phyloP scores from a whole-genome alignment of 495 filamentous ascomycete species.

The Podospora bellae-mahoneyi region DNA sequence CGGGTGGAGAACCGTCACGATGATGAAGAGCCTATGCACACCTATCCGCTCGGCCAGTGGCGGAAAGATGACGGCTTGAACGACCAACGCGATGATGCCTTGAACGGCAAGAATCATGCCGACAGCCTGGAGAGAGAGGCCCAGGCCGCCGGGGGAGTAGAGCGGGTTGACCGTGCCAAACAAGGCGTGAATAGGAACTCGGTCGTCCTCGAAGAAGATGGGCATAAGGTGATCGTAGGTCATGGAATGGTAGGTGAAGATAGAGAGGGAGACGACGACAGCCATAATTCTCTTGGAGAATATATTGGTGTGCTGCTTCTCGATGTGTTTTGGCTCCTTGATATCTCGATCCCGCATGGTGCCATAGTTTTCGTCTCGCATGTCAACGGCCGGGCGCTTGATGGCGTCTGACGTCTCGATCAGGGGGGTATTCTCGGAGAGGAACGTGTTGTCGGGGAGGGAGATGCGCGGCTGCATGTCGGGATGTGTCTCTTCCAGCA shows the following conservation, averaged over 20 bases:
- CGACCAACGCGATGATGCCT: slow-evolving; percentile 72
- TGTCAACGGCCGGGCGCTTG: slow-evolving; percentile 64
- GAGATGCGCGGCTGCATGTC: slow-evolving; percentile 64
- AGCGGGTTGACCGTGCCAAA: slow-evolving; percentile 37
- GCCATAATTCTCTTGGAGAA: slow-evolving; percentile 65
- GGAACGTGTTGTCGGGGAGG: slow-evolving; percentile 51
- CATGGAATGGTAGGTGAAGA: slow-evolving; percentile 88
- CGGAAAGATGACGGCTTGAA: slow-evolving; percentile 75
- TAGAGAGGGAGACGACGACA: slow-evolving; percentile 67
- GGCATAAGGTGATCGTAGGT: slow-evolving; percentile 80
- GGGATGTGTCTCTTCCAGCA: slow-evolving; percentile 77
- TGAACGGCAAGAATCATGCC: slow-evolving; percentile 78
- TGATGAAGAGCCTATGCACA: slow-evolving; percentile 66
- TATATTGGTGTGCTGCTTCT: slow-evolving; percentile 40
- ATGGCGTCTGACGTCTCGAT: slow-evolving; percentile 68
- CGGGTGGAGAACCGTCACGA: slow-evolving; percentile 73
- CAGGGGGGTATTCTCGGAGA: slow-evolving; percentile 63
- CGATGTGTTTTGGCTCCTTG: slow-evolving; percentile 34
- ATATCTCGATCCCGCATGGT: slow-evolving; percentile 61
- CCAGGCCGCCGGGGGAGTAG: slow-evolving; percentile 69
- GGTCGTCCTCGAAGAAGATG: slow-evolving; percentile 77
- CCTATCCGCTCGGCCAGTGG: slow-evolving; percentile 66
- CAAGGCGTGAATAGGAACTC: slow-evolving; percentile 25
- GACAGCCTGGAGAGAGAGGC: slow-evolving; percentile 66
- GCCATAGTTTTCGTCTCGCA: slow-evolving; percentile 73